phyloP scores from a whole-genome alignment of 2,329 filamentous ascomycete species.

The Penicillium hordei region DNA sequence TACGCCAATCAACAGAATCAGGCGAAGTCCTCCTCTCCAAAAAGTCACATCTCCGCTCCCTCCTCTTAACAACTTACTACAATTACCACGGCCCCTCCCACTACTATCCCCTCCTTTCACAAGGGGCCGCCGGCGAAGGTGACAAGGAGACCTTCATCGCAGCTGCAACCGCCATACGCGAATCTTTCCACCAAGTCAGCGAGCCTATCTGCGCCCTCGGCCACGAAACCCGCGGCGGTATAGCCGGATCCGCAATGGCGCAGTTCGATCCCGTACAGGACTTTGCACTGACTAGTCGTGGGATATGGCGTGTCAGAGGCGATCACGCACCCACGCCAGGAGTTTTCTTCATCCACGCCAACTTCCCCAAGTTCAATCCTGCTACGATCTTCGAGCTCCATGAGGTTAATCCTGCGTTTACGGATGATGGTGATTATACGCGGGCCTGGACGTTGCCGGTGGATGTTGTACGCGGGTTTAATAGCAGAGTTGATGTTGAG shows the following conservation, averaged over 20 bases:
- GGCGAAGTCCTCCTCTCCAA: conserved; percentile 54
- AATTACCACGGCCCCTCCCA: conserved; percentile 55
- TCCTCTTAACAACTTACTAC: conserved; percentile 56
- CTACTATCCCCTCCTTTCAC: conserved; percentile 49
- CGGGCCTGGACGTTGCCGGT: conserved; percentile 36
- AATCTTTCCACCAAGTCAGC: conserved; percentile 47
- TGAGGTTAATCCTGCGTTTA: conserved; percentile 29
- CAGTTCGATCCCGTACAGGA: conserved; percentile 42
- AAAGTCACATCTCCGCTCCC: conserved; percentile 45
- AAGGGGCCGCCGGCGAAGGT: conserved; percentile 47
- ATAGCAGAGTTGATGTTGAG: conserved; percentile 34
- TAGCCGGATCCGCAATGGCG: conserved; percentile 42
- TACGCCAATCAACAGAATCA: conserved; percentile 47
- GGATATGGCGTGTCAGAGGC: conserved; percentile 30
- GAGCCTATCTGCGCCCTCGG: conserved; percentile 38
- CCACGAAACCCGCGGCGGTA: conserved; percentile 28
- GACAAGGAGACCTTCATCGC: conserved; percentile 54
- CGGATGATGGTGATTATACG: conserved; percentile 33
- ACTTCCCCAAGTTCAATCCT: conserved; percentile 44
- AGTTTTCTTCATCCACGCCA: conserved; percentile 45
- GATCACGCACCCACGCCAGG: conserved; percentile 31
- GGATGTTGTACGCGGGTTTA: conserved; percentile 32
- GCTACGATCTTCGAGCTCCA: conserved; percentile 35
- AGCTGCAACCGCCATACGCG: conserved; percentile 42
- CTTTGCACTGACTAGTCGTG: conserved; percentile 28